Conservation (phyloP, 768 basidiomycete species). For the Pleurotus cornucopiae region DNA sequence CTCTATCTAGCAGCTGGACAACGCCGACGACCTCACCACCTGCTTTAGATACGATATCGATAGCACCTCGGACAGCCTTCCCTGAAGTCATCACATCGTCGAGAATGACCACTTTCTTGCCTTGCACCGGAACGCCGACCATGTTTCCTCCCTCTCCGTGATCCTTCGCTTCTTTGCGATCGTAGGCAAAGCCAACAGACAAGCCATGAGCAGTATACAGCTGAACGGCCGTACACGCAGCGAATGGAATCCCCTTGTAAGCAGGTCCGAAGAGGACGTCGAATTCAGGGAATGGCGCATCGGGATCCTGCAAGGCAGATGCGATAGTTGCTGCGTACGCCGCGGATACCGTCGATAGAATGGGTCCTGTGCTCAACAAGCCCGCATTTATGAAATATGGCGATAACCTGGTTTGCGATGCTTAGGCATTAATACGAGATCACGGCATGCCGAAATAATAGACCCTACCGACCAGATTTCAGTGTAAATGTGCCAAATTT, state of each 20-base stretch:
- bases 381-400: conserved; percentile 99
- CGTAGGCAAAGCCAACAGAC: conserved; percentile 79
- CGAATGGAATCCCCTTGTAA: conserved; percentile 95
- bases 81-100: conserved; percentile 97
- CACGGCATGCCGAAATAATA: background rate
- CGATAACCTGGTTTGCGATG: conserved; percentile 51
- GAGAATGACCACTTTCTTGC: conserved; percentile 79
- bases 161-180: conserved; percentile 93
- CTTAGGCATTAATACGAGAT: conserved; percentile 5
- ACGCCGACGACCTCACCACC: conserved; percentile 88
- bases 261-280: conserved; percentile 95
- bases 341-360: conserved; percentile 69
- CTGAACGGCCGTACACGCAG: conserved; percentile 75
- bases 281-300: conserved; percentile 39
- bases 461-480: conserved; percentile 87
- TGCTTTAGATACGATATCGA: conserved; percentile 61
- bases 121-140: conserved; percentile 82
- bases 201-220: conserved; percentile 63
- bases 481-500: conserved; percentile 91
- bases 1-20: conserved; percentile 79
- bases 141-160: conserved; percentile 94
- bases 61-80: conserved; percentile 82
- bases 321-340: conserved; percentile 84
- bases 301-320: conserved; percentile 32
- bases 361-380: conserved; percentile 76